Conservation (phyloP, 352 stramenopile genomes). For the Phytophthora idaei region DNA sequence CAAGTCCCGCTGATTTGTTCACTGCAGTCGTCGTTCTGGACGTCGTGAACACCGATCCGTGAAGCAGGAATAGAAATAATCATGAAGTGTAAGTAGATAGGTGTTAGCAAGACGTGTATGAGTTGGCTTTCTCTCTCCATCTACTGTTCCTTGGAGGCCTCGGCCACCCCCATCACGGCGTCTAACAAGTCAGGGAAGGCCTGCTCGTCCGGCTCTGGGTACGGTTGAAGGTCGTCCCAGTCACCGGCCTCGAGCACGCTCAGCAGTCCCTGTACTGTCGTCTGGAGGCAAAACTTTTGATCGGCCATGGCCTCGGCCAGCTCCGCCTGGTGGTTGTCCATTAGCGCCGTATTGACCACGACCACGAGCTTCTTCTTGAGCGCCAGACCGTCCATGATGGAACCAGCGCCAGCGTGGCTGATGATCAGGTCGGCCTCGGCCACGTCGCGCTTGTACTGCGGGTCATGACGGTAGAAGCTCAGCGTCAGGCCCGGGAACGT, state of each 20-base stretch:
- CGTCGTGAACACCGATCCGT: conserved; percentile 23
- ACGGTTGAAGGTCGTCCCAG: conserved; percentile 49
- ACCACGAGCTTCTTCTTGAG: conserved; percentile 88
- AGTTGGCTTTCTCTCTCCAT: conserved; percentile 1
- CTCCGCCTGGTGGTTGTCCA: conserved; percentile 98
- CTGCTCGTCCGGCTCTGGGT: conserved; percentile 61
- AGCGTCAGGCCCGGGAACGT: conserved; percentile 7
- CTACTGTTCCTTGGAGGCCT: conserved; percentile 31
- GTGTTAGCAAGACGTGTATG: not conserved
- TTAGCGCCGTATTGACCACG: conserved; percentile 95
- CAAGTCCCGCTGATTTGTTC: conserved; percentile 22
- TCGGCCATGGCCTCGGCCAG: conserved; percentile 92
- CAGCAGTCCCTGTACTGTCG: conserved; percentile 47
- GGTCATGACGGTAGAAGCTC: conserved; percentile 61
- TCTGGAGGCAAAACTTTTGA: conserved; percentile 62
- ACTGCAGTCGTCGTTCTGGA: conserved; percentile 16
- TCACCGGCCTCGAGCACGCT: conserved; percentile 44
- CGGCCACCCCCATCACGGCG: conserved; percentile 39
- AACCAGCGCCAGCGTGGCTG: conserved; percentile 94
- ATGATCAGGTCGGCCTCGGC: conserved; percentile 92
- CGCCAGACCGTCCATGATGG: conserved; percentile 92
- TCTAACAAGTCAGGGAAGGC: conserved; percentile 79
- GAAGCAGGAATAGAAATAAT: conserved; percentile 8
- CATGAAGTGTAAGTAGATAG: not conserved
- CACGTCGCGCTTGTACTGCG: conserved; percentile 92